Conservation (phyloP, 139 green algal species). For the Chlorella sp. region DNA sequence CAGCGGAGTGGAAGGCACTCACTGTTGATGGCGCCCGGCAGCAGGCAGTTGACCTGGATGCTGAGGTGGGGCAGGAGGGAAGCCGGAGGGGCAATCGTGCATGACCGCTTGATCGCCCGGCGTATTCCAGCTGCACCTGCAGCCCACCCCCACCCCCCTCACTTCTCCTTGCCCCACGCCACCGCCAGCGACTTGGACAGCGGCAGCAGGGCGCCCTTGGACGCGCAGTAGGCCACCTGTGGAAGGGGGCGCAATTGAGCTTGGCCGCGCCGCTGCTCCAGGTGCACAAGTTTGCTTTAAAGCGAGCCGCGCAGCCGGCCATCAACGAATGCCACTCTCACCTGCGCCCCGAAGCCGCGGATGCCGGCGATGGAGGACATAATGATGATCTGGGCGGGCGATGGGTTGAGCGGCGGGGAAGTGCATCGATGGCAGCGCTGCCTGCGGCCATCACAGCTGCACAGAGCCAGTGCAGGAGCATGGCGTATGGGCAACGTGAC, state of each 20-base stretch:
- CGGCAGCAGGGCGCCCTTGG: slow-evolving; percentile 11
- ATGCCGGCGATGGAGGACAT: not conserved
- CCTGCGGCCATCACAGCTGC: no score
- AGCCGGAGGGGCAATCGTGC: not conserved
- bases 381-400: not conserved
- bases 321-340: no score
- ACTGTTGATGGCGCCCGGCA: not conserved
- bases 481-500: no score
- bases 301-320: no score
- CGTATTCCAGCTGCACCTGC: not conserved
- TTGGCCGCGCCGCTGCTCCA: no score
- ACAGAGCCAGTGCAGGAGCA: no score
- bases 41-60: slow-evolving; percentile 3
- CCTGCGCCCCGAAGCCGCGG: not conserved
- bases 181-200: slow-evolving; percentile 11
- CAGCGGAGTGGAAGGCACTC: no score
- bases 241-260: no score
- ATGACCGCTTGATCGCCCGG: not conserved
- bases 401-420: no score
- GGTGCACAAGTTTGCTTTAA: no score
- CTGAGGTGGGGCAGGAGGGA: not conserved
- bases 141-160: not conserved
- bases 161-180: slow-evolving; percentile 11
- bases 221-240: not conserved
- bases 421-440: no score